These are phyloP conservation scores for Durotheca rogersii DNA, from an alignment of 495 filamentous ascomycete species.

Conservation along the genomic window DNA sequence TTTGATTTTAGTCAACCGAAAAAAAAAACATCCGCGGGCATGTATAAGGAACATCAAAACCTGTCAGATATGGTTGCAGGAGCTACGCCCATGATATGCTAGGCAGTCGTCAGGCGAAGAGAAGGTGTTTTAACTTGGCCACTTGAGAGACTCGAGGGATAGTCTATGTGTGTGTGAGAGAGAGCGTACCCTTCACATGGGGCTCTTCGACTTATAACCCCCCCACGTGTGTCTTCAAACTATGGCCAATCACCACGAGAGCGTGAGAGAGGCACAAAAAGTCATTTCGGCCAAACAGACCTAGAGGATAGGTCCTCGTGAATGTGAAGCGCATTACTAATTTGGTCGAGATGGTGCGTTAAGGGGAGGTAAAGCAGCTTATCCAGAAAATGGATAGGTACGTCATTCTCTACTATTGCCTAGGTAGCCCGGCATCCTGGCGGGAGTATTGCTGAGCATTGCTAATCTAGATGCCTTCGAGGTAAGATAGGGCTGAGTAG, in stretches of 20 bases:
- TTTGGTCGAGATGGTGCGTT: not conserved
- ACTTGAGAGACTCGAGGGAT: slow-evolving; percentile 4
- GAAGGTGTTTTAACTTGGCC: slow-evolving; percentile 10
- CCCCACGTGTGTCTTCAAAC: slow-evolving; percentile 7
- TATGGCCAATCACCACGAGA: slow-evolving; percentile 12
- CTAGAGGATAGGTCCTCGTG: too few relatives aligned
- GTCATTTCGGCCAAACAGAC: slow-evolving; percentile 1
- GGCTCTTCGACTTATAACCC: slow-evolving; percentile 18
- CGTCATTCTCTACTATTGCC: too few relatives aligned
- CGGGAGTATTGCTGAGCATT: too few relatives aligned
- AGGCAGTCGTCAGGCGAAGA: slow-evolving; percentile 8
- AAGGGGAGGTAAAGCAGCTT: not conserved
- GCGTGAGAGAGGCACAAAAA: slow-evolving; percentile 1
- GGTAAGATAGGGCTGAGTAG: not conserved
- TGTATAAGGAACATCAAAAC: slow-evolving; percentile 8
- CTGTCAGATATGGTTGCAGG: slow-evolving; percentile 12
- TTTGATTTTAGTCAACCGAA: too few relatives aligned
- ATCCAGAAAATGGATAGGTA: not conserved
- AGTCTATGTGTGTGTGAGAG: too few relatives aligned
- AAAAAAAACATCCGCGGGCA: slow-evolving; percentile 10
- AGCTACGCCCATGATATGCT: slow-evolving; percentile 19
- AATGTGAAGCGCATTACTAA: too few relatives aligned
- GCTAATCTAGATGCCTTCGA: not conserved
- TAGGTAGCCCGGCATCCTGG: too few relatives aligned
- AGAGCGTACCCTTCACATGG: too few relatives aligned